These are phyloP conservation scores for Volutella citrinella DNA, from an alignment of 2,329 filamentous ascomycete genomes.

Conservation along the genomic window DNA sequence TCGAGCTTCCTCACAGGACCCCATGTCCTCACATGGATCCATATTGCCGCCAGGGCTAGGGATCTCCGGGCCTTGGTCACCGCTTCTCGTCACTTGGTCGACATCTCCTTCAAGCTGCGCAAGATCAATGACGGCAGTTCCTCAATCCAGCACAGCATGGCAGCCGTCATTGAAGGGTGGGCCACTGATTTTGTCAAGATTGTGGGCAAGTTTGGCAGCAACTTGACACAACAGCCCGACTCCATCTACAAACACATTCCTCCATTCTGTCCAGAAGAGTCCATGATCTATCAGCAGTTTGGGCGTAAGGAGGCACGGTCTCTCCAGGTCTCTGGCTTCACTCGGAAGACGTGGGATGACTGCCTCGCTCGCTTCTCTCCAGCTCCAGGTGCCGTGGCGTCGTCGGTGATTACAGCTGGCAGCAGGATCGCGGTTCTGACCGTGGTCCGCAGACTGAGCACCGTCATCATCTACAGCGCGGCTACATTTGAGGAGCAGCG, in stretches of 20 bases:
- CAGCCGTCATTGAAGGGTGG: constrained; percentile 30
- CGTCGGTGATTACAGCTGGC: no score
- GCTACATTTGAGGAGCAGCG: no score
- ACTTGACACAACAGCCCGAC: constrained; percentile 24
- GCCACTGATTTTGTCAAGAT: constrained; percentile 33
- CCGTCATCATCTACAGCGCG: no score
- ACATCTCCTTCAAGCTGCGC: constrained; percentile 1
- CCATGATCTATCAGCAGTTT: constrained; percentile 33
- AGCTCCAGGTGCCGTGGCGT: no score
- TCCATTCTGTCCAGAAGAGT: constrained; percentile 35
- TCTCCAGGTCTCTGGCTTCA: constrained; percentile 13
- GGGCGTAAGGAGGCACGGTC: constrained; percentile 15
- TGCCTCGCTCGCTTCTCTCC: constrained; percentile 21
- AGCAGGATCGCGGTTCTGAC: no score
- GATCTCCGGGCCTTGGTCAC: constrained; percentile 24
- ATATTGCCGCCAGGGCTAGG: constrained; percentile 19
- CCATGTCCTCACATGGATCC: constrained; percentile 32
- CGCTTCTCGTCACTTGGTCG: not conserved
- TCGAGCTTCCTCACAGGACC: constrained; percentile 21
- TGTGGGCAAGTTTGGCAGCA: constrained; percentile 32
- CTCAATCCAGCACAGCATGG: constrained; percentile 14
- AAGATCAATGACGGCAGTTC: constrained; percentile 3
- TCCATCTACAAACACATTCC: constrained; percentile 36
- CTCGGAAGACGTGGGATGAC: constrained; percentile 22
- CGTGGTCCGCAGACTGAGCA: no score